Conservation (phyloP, 2,329 filamentous ascomycete species). For the Alternaria gaisen region DNA sequence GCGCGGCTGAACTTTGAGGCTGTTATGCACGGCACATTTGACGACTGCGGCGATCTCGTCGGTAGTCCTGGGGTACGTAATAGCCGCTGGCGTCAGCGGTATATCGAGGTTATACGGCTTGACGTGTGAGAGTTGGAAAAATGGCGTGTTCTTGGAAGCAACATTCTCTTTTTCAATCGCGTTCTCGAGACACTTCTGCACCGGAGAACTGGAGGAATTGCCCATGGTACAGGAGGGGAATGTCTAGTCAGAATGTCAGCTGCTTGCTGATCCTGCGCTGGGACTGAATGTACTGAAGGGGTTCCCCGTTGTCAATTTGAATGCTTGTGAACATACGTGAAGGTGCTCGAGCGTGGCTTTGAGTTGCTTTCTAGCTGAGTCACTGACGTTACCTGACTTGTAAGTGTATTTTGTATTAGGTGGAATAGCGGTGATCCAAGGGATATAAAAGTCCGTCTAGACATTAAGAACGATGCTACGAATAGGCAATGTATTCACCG, state of each 20-base stretch:
- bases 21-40: slow-evolving; percentile 63
- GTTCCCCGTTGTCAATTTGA: background rate
- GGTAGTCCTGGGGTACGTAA: slow-evolving; percentile 63
- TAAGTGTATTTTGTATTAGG: background rate
- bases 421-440: background rate
- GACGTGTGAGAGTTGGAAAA: slow-evolving; percentile 44
- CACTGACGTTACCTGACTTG: background rate
- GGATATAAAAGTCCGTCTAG: background rate
- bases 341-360: background rate
- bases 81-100: slow-evolving; percentile 59
- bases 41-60: slow-evolving; percentile 65
- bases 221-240: slow-evolving; percentile 35
- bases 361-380: background rate
- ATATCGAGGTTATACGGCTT: slow-evolving; percentile 52
- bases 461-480: background rate
- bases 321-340: background rate
- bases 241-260: background rate
- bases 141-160: slow-evolving; percentile 32
- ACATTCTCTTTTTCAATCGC: slow-evolving; percentile 38
- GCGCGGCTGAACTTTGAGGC: slow-evolving; percentile 66
- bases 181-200: slow-evolving; percentile 41
- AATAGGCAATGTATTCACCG: background rate
- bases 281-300: background rate
- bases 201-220: slow-evolving; percentile 37
- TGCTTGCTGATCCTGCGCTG: background rate